Percentiles rank a stretch among this genome's conserved stretches.
Conservation (phyloP, 352 stramenopile species). For the Thraustochytrium striatum region DNA sequence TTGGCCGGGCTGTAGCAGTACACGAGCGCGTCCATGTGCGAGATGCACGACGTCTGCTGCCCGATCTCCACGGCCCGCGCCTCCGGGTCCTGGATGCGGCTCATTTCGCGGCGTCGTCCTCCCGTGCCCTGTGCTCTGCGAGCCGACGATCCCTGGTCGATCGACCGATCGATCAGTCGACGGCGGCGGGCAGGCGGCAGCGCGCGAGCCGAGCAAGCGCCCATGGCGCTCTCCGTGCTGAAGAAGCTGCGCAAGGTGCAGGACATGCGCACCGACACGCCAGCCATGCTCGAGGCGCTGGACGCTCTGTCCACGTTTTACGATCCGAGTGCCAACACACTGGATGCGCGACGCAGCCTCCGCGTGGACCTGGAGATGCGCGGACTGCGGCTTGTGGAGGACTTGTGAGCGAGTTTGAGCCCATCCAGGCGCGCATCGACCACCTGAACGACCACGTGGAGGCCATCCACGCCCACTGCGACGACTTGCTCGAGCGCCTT, state of each 20-base stretch:
- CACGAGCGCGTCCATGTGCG: constrained; percentile 42
- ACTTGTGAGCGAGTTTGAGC: constrained; percentile 41
- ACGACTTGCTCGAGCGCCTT: constrained; percentile 8
- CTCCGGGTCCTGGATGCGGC: neutral
- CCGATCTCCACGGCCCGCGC: neutral
- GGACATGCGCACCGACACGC: constrained; percentile 57
- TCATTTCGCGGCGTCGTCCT: too few species aligned
- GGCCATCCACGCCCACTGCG: constrained; percentile 20
- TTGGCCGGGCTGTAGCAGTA: constrained; percentile 47
- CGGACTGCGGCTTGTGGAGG: constrained; percentile 35
- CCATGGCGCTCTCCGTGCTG: too few species aligned
- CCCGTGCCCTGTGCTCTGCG: too few species aligned
- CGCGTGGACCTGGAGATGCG: constrained; percentile 40
- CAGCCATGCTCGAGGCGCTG: constrained; percentile 57
- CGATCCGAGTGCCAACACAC: constrained; percentile 47
- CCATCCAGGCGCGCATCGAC: constrained; percentile 30
- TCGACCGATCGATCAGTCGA: too few species aligned
- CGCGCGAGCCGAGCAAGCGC: too few species aligned
- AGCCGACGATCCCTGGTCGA: too few species aligned
- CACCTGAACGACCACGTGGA: constrained; percentile 3
- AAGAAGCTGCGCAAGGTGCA: constrained; percentile 59
- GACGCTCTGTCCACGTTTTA: constrained; percentile 58
- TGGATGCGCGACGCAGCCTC: constrained; percentile 46
- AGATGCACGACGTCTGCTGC: neutral
- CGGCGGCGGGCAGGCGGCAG: too few species aligned